Evolutionary conservation across 257 asterid species (phyloP).

Genomic region (Craterostigma plantagineum): DNA sequence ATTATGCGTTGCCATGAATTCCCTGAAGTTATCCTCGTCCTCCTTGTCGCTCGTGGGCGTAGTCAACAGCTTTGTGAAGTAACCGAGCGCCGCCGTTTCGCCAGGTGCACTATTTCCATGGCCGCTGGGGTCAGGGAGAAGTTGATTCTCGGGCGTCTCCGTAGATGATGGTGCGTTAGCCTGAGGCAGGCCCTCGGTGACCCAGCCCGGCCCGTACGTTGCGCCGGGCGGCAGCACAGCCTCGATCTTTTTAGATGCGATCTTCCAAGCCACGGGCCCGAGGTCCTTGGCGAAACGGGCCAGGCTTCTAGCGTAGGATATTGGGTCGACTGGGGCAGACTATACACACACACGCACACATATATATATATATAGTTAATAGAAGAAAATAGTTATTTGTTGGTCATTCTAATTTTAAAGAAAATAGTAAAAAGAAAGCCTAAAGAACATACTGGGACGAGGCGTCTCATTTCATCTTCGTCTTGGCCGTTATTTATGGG

Average conservation of each 20-base stretch:
- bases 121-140: too few species aligned
- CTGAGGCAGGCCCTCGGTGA: slow-evolving; percentile 25
- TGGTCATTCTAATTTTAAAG: too few species aligned
- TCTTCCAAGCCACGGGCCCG: slow-evolving; percentile 48
- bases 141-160: too few species aligned
- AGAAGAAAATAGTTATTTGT: too few species aligned
- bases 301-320: slow-evolving; percentile 48
- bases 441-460: slow-evolving; percentile 41
- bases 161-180: too few species aligned
- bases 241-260: slow-evolving; percentile 35
- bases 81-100: too few species aligned
- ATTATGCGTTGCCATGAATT: too few species aligned
- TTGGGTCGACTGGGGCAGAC: slow-evolving; percentile 46
- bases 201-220: slow-evolving; percentile 66
- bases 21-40: too few species aligned
- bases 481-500: slow-evolving; percentile 15
- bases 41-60: too few species aligned
- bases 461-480: slow-evolving; percentile 30
- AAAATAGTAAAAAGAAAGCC: not conserved
- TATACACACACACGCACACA: slow-evolving; percentile 17
- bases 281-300: slow-evolving; percentile 46
- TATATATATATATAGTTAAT: too few species aligned
- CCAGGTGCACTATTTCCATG: too few species aligned
- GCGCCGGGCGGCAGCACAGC: slow-evolving; percentile 29
- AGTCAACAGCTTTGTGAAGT: too few species aligned